Percentiles rank a stretch among this genome's conserved stretches.
Conservation (phyloP, 2,329 filamentous ascomycete genomes). For the Hypocrella siamensis region DNA sequence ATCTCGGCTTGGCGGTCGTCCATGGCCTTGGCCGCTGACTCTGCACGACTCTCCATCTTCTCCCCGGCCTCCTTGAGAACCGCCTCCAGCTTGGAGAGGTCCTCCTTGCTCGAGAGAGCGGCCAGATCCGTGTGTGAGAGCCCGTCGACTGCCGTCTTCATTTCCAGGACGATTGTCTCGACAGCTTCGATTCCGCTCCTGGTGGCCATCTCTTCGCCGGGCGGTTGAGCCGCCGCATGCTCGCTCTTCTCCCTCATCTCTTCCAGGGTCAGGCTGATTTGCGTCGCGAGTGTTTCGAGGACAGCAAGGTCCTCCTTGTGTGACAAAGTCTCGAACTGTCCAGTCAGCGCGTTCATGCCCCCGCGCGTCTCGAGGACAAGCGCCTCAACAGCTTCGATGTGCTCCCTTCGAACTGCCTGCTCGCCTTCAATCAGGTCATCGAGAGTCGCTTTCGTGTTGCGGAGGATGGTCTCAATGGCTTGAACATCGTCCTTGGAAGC, state of each 20-base stretch:
- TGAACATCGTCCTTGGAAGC: conserved; percentile 63
- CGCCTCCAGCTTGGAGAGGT: conserved; percentile 47
- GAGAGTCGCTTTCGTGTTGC: conserved; percentile 75
- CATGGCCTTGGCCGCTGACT: conserved; percentile 61
- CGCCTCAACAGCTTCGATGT: conserved; percentile 49
- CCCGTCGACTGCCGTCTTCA: conserved; percentile 64
- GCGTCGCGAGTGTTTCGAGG: conserved; percentile 63
- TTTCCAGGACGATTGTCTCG: conserved; percentile 67
- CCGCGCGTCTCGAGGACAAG: conserved; percentile 61
- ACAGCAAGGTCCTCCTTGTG: conserved; percentile 65
- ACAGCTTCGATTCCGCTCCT: conserved; percentile 75
- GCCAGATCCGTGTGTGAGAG: conserved; percentile 57
- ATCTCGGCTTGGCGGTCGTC: conserved; percentile 77
- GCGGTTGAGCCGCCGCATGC: conserved; percentile 33
- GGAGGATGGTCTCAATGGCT: conserved; percentile 77
- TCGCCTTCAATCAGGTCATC: conserved; percentile 67
- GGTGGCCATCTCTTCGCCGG: conserved; percentile 47
- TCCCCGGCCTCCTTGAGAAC: conserved; percentile 59
- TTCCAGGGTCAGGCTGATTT: conserved; percentile 61
- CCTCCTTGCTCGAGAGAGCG: conserved; percentile 58
- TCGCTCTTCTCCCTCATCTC: conserved; percentile 49
- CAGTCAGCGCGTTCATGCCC: conserved; percentile 47
- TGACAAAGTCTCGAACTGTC: conserved; percentile 53
- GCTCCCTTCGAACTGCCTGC: conserved; percentile 50
- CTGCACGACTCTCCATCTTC: conserved; percentile 49